Percentiles rank a stretch among this genome's conserved stretches.
Conservation (phyloP, 202 grass and related monocot species). For the Carex arenaria region DNA sequence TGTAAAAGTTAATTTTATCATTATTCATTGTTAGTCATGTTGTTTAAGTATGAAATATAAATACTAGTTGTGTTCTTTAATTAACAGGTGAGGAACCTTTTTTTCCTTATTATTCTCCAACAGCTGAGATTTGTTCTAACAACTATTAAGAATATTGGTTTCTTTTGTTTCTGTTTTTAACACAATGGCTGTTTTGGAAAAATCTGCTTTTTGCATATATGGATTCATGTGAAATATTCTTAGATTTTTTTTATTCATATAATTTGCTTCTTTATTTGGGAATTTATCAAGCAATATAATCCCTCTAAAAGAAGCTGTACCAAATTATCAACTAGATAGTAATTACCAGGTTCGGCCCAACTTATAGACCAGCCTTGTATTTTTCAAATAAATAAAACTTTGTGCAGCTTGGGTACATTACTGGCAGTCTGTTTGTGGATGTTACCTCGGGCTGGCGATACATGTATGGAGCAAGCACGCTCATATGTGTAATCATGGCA, state of each 20-base stretch:
- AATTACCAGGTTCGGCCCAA: background rate
- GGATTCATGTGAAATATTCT: background rate
- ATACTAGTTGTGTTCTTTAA: background rate
- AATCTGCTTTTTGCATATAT: background rate
- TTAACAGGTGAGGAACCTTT: background rate
- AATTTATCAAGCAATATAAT: background rate
- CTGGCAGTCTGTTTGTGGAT: constrained; percentile 70
- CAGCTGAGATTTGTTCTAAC: background rate
- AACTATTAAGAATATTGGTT: background rate
- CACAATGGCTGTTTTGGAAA: background rate
- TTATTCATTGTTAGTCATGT: background rate
- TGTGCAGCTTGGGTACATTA: constrained; percentile 82
- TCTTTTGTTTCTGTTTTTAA: background rate
- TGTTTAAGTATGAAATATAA: background rate
- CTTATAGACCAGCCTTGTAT: constrained; percentile 14
- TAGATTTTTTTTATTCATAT: background rate
- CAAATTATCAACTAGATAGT: constrained; percentile 10
- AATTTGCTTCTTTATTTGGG: background rate
- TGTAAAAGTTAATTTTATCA: background rate
- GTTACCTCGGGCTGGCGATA: constrained; percentile 81
- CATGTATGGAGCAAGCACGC: constrained; percentile 68
- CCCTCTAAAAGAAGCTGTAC: background rate
- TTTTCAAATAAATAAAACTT: background rate
- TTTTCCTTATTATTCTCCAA: background rate
- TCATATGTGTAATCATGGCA: constrained; percentile 69